Conservation (phyloP, 495 filamentous ascomycete genomes). For the Neurospora hispaniola region DNA sequence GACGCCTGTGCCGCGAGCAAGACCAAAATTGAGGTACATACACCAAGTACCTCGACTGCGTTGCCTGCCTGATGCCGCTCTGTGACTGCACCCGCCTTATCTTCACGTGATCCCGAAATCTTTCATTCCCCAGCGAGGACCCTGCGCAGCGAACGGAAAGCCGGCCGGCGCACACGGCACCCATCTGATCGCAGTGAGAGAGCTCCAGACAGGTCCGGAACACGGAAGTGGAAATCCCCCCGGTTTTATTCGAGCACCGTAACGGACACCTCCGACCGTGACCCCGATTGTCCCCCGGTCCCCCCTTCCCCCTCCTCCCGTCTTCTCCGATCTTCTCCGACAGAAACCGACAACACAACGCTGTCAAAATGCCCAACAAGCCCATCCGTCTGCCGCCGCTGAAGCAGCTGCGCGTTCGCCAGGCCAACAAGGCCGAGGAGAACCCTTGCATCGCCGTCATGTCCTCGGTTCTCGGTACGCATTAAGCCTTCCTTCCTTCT, state of each 20-base stretch:
- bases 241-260: not conserved
- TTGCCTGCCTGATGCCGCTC: not conserved
- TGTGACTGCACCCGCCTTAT: conserved; percentile 7
- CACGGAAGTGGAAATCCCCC: not conserved
- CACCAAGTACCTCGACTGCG: no score
- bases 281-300: conserved; percentile 9
- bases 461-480: conserved; percentile 81
- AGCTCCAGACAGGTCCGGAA: not conserved
- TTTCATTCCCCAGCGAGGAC: not conserved
- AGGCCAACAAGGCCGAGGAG: conserved; percentile 61
- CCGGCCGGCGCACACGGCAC: not conserved
- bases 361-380: conserved; percentile 15
- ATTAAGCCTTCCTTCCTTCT: not conserved
- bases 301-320: not conserved
- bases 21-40: no score
- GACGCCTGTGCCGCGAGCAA: not conserved
- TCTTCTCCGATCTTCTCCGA: not conserved
- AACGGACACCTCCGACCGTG: not conserved
- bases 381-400: conserved; percentile 83
- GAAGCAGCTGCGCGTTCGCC: conserved; percentile 68
- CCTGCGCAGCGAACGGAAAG: not conserved
- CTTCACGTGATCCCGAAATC: conserved; percentile 21
- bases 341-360: not conserved
- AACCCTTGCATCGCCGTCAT: conserved; percentile 80
- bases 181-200: not conserved